These are phyloP conservation scores for Tricholomella constricta DNA, from an alignment of 768 basidiomycete species.

Conservation along the genomic window DNA sequence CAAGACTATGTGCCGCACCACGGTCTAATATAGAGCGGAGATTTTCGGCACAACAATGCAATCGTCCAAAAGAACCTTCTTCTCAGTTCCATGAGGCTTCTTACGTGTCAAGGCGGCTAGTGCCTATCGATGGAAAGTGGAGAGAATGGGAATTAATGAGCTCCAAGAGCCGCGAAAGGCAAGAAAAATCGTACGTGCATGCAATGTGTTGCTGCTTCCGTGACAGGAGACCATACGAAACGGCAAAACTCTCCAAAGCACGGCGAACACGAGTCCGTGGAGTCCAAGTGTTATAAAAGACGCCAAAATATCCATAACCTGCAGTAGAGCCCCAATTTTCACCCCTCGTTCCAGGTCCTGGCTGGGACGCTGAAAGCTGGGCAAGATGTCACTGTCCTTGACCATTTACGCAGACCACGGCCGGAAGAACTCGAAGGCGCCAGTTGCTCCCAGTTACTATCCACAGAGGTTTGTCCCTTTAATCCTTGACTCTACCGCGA, in stretches of 20 bases:
- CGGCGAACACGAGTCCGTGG: slow-evolving; percentile 8
- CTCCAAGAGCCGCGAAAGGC: slow-evolving; percentile 22
- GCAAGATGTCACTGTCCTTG: too few species aligned
- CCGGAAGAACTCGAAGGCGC: too few species aligned
- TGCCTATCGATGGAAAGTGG: slow-evolving; percentile 25
- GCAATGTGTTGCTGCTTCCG: slow-evolving; percentile 24
- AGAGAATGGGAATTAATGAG: slow-evolving; percentile 14
- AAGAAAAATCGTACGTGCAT: slow-evolving; percentile 19
- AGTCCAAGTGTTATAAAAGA: slow-evolving; percentile 6
- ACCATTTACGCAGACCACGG: too few species aligned
- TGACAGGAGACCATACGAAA: slow-evolving; percentile 22
- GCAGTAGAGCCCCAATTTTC: not conserved
- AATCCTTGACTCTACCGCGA: too few species aligned
- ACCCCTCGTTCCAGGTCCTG: not conserved
- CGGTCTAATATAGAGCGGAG: not conserved
- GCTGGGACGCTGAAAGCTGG: too few species aligned
- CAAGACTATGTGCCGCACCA: not conserved
- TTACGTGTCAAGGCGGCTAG: slow-evolving; percentile 4
- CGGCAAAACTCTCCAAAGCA: slow-evolving; percentile 12
- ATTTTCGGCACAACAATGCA: slow-evolving; percentile 5
- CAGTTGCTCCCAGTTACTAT: too few species aligned
- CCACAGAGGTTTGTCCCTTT: too few species aligned
- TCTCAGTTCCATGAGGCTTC: slow-evolving; percentile 13
- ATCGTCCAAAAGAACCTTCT: not conserved
- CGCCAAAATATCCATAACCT: not conserved